Conservation (phyloP, 257 asterid species). For the Nicotiana knightiana region DNA sequence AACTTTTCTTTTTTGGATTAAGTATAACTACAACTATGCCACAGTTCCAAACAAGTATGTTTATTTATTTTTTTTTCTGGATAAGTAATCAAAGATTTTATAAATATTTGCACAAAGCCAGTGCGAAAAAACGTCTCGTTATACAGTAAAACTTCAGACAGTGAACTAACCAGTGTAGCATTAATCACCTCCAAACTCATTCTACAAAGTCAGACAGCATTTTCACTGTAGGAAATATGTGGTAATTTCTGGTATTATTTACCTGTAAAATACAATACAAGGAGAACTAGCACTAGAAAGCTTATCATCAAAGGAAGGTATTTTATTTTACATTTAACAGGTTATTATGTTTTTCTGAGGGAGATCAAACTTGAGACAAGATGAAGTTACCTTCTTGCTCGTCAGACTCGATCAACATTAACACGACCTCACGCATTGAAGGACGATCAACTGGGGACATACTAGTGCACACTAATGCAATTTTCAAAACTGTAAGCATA, state of each 20-base stretch:
- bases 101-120: too few relatives aligned
- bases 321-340: slow-evolving; percentile 29
- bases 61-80: too few relatives aligned
- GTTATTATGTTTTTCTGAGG: slow-evolving; percentile 31
- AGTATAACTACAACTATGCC: too few relatives aligned
- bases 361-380: slow-evolving; percentile 39
- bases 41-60: too few relatives aligned
- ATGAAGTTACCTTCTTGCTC: slow-evolving; percentile 41
- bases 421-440: slow-evolving; percentile 75
- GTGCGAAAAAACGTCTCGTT: too few relatives aligned
- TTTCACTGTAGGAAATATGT: slow-evolving; percentile 23
- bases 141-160: neutral
- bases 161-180: neutral
- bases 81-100: too few relatives aligned
- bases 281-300: slow-evolving; percentile 22
- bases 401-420: slow-evolving; percentile 70
- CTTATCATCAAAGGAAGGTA: slow-evolving; percentile 12
- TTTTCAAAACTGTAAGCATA: slow-evolving; percentile 65
- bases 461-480: slow-evolving; percentile 72
- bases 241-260: slow-evolving; percentile 15
- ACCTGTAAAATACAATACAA: slow-evolving; percentile 15
- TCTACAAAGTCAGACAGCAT: slow-evolving; percentile 7
- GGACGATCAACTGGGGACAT: slow-evolving; percentile 74
- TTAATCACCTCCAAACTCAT: neutral
- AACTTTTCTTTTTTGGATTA: too few relatives aligned